Percentiles rank a stretch among this genome's conserved stretches.
These are phyloP conservation scores for Salix suchowensis DNA, from an alignment of 345 rosid genomes.

Conservation along the genomic window DNA sequence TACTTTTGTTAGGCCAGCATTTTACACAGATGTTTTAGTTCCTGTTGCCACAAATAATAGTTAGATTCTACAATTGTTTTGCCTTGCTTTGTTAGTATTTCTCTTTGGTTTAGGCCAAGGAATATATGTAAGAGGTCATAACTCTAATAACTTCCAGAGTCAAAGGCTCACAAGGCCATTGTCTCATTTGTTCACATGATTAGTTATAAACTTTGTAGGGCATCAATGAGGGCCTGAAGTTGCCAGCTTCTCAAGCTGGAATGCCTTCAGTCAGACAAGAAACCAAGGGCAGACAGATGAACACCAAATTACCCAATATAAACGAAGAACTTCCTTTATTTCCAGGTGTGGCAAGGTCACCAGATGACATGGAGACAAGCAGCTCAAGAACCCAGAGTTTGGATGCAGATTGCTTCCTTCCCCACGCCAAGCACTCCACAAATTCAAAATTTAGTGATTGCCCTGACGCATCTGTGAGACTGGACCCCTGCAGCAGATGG, in stretches of 20 bases:
- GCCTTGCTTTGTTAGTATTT: not conserved
- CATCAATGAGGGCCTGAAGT: slow-evolving; percentile 9
- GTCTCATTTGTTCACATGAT: not conserved
- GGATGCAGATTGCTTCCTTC: slow-evolving; percentile 48
- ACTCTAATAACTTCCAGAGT: not conserved
- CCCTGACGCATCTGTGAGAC: slow-evolving; percentile 20
- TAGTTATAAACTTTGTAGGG: slow-evolving; percentile 27
- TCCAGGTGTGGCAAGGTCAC: slow-evolving; percentile 28
- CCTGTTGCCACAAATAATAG: not conserved
- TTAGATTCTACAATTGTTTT: not conserved
- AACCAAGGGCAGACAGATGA: slow-evolving; percentile 8
- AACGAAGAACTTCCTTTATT: slow-evolving; percentile 39
- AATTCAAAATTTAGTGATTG: slow-evolving; percentile 34
- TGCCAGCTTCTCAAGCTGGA: slow-evolving; percentile 14
- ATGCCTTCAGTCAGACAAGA: slow-evolving; percentile 26
- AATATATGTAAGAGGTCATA: not conserved
- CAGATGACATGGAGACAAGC: slow-evolving; percentile 48
- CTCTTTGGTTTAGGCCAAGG: not conserved
- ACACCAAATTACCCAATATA: slow-evolving; percentile 45
- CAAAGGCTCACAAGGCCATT: not conserved
- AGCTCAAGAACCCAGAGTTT: slow-evolving; percentile 70
- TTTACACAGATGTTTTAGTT: not conserved
- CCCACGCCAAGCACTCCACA: slow-evolving; percentile 29
- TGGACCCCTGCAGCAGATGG: slow-evolving; percentile 61
- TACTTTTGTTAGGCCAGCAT: not conserved